Conservation (phyloP, 1,284 basidiomycete species). For the Ganoderma lingzhi region DNA sequence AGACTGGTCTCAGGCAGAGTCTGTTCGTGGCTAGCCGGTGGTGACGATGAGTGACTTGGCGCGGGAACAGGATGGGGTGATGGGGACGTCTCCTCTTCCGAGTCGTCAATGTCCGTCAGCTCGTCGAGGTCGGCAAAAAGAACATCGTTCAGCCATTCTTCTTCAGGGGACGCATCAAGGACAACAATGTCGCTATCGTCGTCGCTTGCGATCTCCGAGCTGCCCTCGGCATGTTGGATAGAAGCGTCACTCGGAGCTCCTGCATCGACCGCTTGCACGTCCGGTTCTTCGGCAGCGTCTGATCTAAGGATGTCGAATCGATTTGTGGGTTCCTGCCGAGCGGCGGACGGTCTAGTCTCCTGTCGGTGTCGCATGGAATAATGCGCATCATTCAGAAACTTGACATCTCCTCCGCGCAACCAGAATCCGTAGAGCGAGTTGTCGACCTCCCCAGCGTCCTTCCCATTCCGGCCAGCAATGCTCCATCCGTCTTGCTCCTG, state of each 20-base stretch:
- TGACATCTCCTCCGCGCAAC: slow-evolving; percentile 29
- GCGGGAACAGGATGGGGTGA: background rate
- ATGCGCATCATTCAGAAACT: slow-evolving; percentile 33
- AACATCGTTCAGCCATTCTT: slow-evolving; percentile 28
- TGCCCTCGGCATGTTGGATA: background rate
- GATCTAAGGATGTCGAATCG: slow-evolving; percentile 27
- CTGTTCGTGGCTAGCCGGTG: background rate
- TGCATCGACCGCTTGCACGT: background rate
- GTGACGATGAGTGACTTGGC: background rate
- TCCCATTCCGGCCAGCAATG: slow-evolving; percentile 30
- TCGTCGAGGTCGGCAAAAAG: slow-evolving; percentile 24
- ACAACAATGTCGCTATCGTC: slow-evolving; percentile 22
- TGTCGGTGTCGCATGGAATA: slow-evolving; percentile 20
- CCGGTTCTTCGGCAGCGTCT: background rate
- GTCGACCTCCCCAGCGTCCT: slow-evolving; percentile 18
- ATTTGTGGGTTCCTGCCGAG: slow-evolving; percentile 16
- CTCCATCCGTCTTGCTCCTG: slow-evolving; percentile 34
- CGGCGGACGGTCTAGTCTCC: background rate
- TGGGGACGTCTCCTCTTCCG: background rate
- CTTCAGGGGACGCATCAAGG: slow-evolving; percentile 28
- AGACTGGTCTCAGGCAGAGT: background rate
- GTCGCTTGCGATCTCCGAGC: background rate
- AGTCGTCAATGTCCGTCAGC: slow-evolving; percentile 22
- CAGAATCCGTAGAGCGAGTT: slow-evolving; percentile 31
- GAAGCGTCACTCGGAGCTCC: background rate